These are phyloP conservation scores for Kwoniella bestiolae DNA, from an alignment of 768 basidiomycete genomes.

Conservation along the genomic window DNA sequence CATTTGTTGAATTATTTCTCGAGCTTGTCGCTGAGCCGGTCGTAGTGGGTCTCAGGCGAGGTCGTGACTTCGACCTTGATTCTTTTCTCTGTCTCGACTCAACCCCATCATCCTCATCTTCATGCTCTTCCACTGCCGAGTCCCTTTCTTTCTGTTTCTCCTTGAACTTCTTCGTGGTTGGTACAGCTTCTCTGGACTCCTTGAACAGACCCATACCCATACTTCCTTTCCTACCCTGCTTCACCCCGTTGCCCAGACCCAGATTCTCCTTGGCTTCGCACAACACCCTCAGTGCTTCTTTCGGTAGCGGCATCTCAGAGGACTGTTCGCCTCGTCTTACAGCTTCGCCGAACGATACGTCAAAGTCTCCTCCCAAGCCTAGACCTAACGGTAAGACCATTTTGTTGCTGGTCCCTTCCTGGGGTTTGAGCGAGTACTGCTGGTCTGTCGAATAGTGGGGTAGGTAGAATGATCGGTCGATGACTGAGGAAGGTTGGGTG, in stretches of 20 bases:
- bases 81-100: background rate
- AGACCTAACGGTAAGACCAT: slow-evolving; percentile 44
- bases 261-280: slow-evolving; percentile 51
- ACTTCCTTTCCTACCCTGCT: slow-evolving; percentile 58
- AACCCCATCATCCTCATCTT: slow-evolving; percentile 3
- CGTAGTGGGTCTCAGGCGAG: slow-evolving; percentile 11
- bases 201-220: slow-evolving; percentile 60
- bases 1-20: background rate
- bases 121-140: slow-evolving; percentile 19
- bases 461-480: slow-evolving; percentile 35
- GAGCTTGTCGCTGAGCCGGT: background rate
- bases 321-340: slow-evolving; percentile 43
- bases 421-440: slow-evolving; percentile 48
- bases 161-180: slow-evolving; percentile 17
- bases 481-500: background rate
- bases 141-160: slow-evolving; percentile 27
- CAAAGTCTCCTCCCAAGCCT: slow-evolving; percentile 55
- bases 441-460: slow-evolving; percentile 55
- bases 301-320: slow-evolving; percentile 48
- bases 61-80: background rate
- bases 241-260: slow-evolving; percentile 28
- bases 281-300: slow-evolving; percentile 47
- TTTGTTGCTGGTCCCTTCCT: background rate
- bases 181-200: slow-evolving; percentile 45
- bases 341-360: slow-evolving; percentile 51